Conservation (phyloP, 2,329 filamentous ascomycete genomes). For the Fusarium drepaniforme region DNA sequence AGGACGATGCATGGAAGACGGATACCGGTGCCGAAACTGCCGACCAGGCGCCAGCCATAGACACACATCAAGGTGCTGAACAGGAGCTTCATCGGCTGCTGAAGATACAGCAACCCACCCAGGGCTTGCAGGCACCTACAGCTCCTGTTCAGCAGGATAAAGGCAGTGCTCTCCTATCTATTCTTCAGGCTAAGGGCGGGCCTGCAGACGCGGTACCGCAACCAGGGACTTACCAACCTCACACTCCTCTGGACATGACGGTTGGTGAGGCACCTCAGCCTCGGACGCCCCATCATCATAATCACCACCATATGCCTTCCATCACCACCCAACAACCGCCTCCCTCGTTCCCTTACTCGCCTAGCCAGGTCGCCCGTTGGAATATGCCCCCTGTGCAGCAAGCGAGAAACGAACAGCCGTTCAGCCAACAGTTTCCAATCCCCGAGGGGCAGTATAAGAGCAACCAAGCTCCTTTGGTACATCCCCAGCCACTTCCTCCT, state of each 20-base stretch:
- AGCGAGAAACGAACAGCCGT: conserved; percentile 23
- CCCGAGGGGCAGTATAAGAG: conserved; percentile 39
- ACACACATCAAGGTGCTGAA: conserved; percentile 64
- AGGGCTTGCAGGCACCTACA: conserved; percentile 57
- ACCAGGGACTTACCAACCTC: conserved; percentile 50
- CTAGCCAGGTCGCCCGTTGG: conserved; percentile 35
- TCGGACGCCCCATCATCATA: conserved; percentile 67
- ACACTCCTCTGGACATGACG: conserved; percentile 68
- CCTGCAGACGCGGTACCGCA: conserved; percentile 28
- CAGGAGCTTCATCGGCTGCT: conserved; percentile 66
- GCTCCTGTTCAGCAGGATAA: conserved; percentile 54
- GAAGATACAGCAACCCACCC: conserved; percentile 66
- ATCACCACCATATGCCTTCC: conserved; percentile 56
- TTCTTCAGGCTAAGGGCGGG: conserved; percentile 57
- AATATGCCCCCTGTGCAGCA: conserved; percentile 31
- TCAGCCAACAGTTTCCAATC: conserved; percentile 30
- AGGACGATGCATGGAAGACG: conserved; percentile 69
- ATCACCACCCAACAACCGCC: conserved; percentile 47
- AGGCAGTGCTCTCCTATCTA: conserved; percentile 65
- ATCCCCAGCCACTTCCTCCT: conserved; percentile 66
- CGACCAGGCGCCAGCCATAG: conserved; percentile 53
- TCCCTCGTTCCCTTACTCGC: conserved; percentile 46
- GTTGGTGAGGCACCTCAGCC: conserved; percentile 64
- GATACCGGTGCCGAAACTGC: conserved; percentile 48
- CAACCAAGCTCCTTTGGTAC: conserved; percentile 44